A percentile compares a stretch with the other conserved stretches of the same genome.
Conservation (phyloP, 495 filamentous ascomycete species). For the Aspergillus wentii region DNA sequence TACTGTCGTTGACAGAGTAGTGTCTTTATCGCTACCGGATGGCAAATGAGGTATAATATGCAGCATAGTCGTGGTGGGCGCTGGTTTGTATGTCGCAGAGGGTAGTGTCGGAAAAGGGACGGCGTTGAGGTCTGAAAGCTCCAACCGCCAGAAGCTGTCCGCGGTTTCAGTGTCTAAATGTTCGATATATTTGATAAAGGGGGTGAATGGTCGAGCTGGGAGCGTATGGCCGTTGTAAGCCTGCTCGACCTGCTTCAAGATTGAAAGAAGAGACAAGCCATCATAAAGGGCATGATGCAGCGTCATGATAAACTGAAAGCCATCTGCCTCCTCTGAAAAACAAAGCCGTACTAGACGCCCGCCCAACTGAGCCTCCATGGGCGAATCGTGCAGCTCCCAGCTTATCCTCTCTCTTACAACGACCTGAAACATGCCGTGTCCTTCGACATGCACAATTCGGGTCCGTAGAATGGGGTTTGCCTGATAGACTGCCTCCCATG, state of each 20-base stretch:
- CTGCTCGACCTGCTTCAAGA: no score
- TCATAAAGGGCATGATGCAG: slow-evolving; percentile 59
- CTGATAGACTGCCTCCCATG: slow-evolving; percentile 32
- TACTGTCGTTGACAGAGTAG: slow-evolving; percentile 24
- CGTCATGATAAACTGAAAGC: no score
- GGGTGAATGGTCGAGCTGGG: no score
- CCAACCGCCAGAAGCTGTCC: slow-evolving; percentile 15
- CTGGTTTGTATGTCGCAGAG: slow-evolving; percentile 22
- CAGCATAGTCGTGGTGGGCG: no score
- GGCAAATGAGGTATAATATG: no score
- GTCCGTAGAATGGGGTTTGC: slow-evolving; percentile 35
- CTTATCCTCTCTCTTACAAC: slow-evolving; percentile 13
- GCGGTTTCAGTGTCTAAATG: slow-evolving; percentile 13
- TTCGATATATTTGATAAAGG: no score
- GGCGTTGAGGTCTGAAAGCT: not conserved
- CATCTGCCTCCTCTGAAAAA: no score
- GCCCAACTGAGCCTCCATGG: no score
- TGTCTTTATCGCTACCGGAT: not conserved
- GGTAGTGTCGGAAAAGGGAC: not conserved
- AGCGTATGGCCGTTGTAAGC: no score
- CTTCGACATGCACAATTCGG: slow-evolving; percentile 25
- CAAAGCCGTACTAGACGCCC: no score
- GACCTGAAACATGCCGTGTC: slow-evolving; percentile 30
- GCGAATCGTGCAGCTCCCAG: not conserved
- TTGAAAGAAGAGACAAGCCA: slow-evolving; percentile 53